These are phyloP conservation scores for Fusarium tanahbumbuense DNA, from an alignment of 2,329 filamentous ascomycete genomes.

Conservation along the genomic window DNA sequence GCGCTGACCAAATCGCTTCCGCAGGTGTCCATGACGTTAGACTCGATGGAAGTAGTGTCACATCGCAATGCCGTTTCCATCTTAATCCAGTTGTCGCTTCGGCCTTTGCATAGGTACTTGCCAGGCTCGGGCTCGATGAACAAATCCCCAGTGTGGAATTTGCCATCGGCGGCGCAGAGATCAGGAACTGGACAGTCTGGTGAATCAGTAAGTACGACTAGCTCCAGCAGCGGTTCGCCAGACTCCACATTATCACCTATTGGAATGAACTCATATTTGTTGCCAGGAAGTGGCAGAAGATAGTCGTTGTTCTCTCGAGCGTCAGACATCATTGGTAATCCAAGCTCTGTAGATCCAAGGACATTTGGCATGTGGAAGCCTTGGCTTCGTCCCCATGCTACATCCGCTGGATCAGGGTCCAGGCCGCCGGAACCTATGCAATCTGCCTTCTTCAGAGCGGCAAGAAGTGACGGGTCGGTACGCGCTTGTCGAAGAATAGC, in stretches of 20 bases:
- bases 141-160: constrained; percentile 42
- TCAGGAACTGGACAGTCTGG: constrained; percentile 27
- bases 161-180: constrained; percentile 29
- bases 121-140: constrained; percentile 41
- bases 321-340: constrained; percentile 6
- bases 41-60: constrained; percentile 39
- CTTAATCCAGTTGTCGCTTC: constrained; percentile 45
- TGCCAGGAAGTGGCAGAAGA: not conserved
- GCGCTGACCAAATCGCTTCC: constrained; percentile 32
- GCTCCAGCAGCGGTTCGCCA: constrained; percentile 19
- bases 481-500: constrained; percentile 24
- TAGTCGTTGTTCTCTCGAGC: not conserved
- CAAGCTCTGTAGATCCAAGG: constrained; percentile 32
- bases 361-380: constrained; percentile 19
- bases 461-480: constrained; percentile 12
- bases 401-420: not conserved
- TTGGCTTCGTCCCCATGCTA: constrained; percentile 23
- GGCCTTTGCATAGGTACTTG: constrained; percentile 29
- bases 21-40: constrained; percentile 32
- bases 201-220: constrained; percentile 20
- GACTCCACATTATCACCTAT: not conserved
- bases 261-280: constrained; percentile 20
- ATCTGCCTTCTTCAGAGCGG: constrained; percentile 13
- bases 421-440: constrained; percentile 12
- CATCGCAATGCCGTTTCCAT: constrained; percentile 39